Percentiles rank a stretch among this genome's conserved stretches.
These are phyloP conservation scores for Helicostylum pulchrum DNA, from an alignment of 192 early-diverging fungal species.

Conservation along the genomic window DNA sequence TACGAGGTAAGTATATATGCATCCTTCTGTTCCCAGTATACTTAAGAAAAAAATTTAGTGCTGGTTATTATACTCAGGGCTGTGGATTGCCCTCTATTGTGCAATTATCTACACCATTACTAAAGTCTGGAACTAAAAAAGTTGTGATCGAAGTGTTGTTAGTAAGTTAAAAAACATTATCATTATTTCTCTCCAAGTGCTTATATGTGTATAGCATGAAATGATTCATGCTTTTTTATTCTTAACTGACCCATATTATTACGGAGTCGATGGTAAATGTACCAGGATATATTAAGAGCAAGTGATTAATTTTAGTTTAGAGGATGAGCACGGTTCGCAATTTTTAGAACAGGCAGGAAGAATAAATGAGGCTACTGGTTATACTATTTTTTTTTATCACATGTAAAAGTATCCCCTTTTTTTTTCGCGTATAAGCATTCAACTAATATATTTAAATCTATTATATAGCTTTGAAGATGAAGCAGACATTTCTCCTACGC, in stretches of 20 bases:
- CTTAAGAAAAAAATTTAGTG: conserved; percentile 24
- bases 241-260: too few relatives aligned
- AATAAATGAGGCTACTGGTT: conserved; percentile 49
- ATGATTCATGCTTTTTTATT: conserved; percentile 72
- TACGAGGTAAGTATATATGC: neutral
- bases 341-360: conserved; percentile 51
- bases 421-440: too few relatives aligned
- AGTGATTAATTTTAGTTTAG: neutral
- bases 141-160: conserved; percentile 64
- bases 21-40: too few relatives aligned
- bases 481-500: conserved; percentile 58
- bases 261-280: too few relatives aligned
- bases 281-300: neutral
- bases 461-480: conserved; percentile 54
- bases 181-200: neutral
- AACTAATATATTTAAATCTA: too few relatives aligned
- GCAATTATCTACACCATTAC: conserved; percentile 57
- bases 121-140: conserved; percentile 56
- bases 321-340: conserved; percentile 59
- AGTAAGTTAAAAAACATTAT: neutral
- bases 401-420: conserved; percentile 17
- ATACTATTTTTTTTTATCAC: conserved; percentile 63
- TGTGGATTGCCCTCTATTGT: conserved; percentile 49
- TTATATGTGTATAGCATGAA: conserved; percentile 42
- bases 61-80: too few relatives aligned